Evolutionary conservation across 345 rosid genomes (phyloP), one percentile per base, ranked within the genome.

Genomic region (Angophora floribunda): DNA sequence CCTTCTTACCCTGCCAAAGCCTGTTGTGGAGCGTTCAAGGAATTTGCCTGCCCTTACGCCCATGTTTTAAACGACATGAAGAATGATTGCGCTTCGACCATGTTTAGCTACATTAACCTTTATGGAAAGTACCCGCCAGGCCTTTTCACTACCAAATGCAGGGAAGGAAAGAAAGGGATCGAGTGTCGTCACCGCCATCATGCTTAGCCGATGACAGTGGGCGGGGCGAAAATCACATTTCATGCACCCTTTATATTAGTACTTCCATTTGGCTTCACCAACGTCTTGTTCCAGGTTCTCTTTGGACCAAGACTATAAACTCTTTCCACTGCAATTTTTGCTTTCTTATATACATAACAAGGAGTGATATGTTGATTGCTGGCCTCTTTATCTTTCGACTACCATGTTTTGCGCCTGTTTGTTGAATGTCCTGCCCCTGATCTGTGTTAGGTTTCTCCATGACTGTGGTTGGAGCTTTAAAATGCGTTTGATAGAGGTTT

Each of bases 51-150:
- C 89, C 98, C 98, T 30, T 95, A 90, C 67, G 57, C n/a, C 5
- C 93, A 91, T 0, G 55, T 87, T 30, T 36, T 94, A 79, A 96
- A 93, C 51, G 96, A 96, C 89, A 61, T 87, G 36, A 90, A 91
- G 44, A 89, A 91, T 1, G 93, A 93, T 2, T 95, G 98, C 28
- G 87, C 98, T 55, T 84, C 93, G 41, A 93, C 91, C 32, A 92
- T 96, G 97, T 96, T 96, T 90, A 94, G 92, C 90, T 95, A 95
- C 95, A 94, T 96, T 88, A 92, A 93, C 86, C 90, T 94, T 53
- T 85, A 93, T 17, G 97, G 97, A 2, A 93, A 90, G 36, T 95
- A 96, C 89, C 97, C 96, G 5, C 92, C 95, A 22, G 98, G 98
- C 19, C 92, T 96, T 61, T 95, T 95, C 86, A 91, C 93, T 12